Percentiles rank a stretch among this genome's conserved stretches.
These are phyloP conservation scores for Echeveria elegans DNA, from an alignment of 164 flowering plant species.

Conservation along the genomic window DNA sequence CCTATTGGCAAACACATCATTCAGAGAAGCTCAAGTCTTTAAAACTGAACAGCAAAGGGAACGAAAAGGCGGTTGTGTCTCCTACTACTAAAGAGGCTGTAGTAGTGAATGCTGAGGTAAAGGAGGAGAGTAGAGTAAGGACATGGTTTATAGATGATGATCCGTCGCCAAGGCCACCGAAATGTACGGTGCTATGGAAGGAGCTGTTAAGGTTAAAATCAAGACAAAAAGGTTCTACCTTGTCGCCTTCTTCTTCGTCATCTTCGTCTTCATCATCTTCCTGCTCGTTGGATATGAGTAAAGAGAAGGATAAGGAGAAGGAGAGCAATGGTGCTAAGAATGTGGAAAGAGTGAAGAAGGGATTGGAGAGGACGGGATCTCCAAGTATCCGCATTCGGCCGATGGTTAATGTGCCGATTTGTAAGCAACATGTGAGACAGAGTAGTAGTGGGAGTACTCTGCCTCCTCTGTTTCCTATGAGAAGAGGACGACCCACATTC, in stretches of 20 bases:
- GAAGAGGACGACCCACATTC: conserved; percentile 22
- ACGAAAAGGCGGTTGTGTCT: conserved; percentile 30
- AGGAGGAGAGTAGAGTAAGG: conserved; percentile 25
- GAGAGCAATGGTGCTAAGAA: no score
- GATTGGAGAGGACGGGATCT: conserved; percentile 77
- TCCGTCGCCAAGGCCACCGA: conserved; percentile 94
- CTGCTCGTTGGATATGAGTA: conserved; percentile 27
- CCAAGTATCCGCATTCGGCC: conserved; percentile 70
- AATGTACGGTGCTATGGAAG: conserved; percentile 91
- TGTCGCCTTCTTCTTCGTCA: conserved; percentile 26
- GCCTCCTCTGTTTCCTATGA: conserved; percentile 61
- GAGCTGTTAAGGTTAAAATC: conserved; percentile 64
- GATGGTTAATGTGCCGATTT: conserved; percentile 66
- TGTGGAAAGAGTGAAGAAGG: conserved; percentile 58
- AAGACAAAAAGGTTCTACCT: conserved; percentile 42
- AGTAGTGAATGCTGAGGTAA: background rate
- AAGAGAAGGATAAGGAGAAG: conserved; percentile 16
- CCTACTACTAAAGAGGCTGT: no score
- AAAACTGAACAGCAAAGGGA: conserved; percentile 13
- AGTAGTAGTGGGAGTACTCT: conserved; percentile 30
- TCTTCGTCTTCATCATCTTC: conserved; percentile 52
- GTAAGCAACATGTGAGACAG: conserved; percentile 35
- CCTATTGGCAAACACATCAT: conserved; percentile 59
- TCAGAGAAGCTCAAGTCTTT: conserved; percentile 36
- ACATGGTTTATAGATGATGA: conserved; percentile 82